Base-by-base conservation (phyloP, 139 green algal genomes). In the Volvox reticuliferus region DNA sequence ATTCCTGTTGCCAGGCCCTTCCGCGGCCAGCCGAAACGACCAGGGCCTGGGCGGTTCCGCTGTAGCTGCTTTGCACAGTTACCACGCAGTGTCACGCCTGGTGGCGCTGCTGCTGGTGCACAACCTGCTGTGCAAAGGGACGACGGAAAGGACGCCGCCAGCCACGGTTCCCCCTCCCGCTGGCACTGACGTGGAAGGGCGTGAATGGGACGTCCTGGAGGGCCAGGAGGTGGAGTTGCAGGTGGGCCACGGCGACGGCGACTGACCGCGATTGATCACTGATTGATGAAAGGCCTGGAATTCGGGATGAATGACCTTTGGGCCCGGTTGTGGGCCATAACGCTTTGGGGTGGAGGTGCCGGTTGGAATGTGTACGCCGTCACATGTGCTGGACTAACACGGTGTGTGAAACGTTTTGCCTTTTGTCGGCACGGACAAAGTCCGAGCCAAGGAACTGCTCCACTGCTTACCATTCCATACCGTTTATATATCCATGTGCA, bases 101-200 rank as follows among this genome's bases (percentile, higher is more conserved):
- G 93, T 97, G 55, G 94, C 94, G 14, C 81, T 97, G 86, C 79
- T 94, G 36, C 97, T 98, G 88, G 69, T 97, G 67, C 81, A 93
- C n/a, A 90, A 96, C 90, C 86, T 95, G 63, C 76, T 93, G 30
- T 35, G 37, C 35, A 24, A 22, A 19, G 93, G 88, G 33, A 73
- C 61, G 21, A 85, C 86, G 19, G 37, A 78, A 20, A 44, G 86
- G 19, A 36, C 24, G 30, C 73, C 75, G 75, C 86, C 86, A 30
- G 9, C 22, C 12, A 65, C 85, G 9, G 78, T 75, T 33, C 85
- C 85, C 0, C 18, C 62, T 44, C 37, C 69, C 37, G 19, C 37
- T 5, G 35, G 37, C 83, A 28, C 30, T 0, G 82, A 90, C 76
- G 67, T 88, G 78, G 89, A 94, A 71, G 79, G 76, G 79, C 79